phyloP scores from a whole-genome alignment of 2,329 filamentous ascomycete species.

The Aspergillus flavus region DNA sequence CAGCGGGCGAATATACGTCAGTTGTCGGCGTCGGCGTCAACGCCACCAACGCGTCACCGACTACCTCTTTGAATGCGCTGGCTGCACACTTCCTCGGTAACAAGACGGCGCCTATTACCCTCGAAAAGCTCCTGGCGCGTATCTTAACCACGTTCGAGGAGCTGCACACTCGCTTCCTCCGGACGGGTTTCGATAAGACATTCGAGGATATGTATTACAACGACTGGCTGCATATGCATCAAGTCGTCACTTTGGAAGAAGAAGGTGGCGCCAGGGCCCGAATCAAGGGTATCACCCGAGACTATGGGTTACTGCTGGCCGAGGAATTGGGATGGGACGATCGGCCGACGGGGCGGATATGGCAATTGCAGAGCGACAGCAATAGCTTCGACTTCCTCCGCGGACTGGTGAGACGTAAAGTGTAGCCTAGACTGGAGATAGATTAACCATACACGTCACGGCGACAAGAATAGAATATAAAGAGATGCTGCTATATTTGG shows the following conservation, averaged over 20 bases:
- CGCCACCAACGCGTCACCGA: conserved; percentile 78
- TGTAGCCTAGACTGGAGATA: conserved; percentile 44
- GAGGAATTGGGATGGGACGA: conserved; percentile 79
- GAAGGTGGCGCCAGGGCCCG: conserved; percentile 74
- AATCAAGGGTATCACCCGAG: conserved; percentile 84
- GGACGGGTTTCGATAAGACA: conserved; percentile 70
- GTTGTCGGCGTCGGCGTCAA: conserved; percentile 88
- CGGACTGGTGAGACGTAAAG: conserved; percentile 80
- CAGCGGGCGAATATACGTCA: conserved; percentile 74
- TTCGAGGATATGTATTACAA: conserved; percentile 79
- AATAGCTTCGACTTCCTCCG: conserved; percentile 99
- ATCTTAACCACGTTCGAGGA: conserved; percentile 78
- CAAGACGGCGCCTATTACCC: conserved; percentile 58
- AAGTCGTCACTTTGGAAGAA: conserved; percentile 74
- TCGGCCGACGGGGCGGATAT: conserved; percentile 72
- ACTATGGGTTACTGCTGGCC: conserved; percentile 84
- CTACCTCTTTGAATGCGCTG: conserved; percentile 80
- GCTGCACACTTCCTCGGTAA: conserved; percentile 51
- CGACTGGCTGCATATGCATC: conserved; percentile 82
- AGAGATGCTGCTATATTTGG: neutral
- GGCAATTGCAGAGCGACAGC: conserved; percentile 89
- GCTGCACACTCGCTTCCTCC: conserved; percentile 74
- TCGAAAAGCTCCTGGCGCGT: conserved; percentile 79
- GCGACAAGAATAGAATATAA: neutral
- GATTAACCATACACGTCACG: neutral